Evolutionary conservation across 352 stramenopile genomes (phyloP).

Genomic region (Globisporangium sylvaticum): DNA sequence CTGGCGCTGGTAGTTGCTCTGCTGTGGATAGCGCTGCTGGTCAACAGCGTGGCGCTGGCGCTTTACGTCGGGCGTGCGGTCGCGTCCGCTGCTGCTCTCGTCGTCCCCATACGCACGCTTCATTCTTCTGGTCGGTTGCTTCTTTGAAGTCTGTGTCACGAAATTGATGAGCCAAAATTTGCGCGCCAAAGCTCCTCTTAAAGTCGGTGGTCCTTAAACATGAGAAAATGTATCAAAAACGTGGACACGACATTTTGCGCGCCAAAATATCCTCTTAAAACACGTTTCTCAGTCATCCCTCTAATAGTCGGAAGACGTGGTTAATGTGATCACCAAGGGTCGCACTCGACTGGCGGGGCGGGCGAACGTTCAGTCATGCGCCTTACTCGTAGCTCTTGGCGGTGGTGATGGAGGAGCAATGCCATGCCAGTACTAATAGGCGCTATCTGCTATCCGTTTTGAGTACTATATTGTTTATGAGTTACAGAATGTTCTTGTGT

Average conservation of each 20-base stretch:
- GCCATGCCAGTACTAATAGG: neutral
- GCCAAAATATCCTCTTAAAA: neutral
- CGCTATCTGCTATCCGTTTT: neutral
- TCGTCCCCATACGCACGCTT: neutral
- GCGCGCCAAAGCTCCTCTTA: neutral
- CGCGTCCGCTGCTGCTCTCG: neutral
- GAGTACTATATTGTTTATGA: neutral
- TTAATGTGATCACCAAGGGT: neutral
- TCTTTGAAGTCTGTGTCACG: neutral
- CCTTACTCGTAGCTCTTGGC: neutral
- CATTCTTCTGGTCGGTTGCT: neutral
- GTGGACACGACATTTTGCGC: neutral
- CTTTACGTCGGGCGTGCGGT: constrained; percentile 5
- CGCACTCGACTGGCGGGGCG: neutral
- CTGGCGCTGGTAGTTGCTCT: neutral
- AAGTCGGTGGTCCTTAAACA: neutral
- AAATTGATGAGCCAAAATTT: neutral
- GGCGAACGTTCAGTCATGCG: neutral
- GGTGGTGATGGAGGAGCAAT: neutral
- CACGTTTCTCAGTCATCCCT: too few relatives aligned
- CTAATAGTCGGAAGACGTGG: too few relatives aligned
- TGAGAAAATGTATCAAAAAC: neutral
- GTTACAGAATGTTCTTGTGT: neutral
- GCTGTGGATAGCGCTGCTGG: neutral
- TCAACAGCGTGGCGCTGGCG: neutral